Evolutionary conservation across 768 basidiomycete species (phyloP).

Genomic region (Gloeopeniophorella convolvens): DNA sequence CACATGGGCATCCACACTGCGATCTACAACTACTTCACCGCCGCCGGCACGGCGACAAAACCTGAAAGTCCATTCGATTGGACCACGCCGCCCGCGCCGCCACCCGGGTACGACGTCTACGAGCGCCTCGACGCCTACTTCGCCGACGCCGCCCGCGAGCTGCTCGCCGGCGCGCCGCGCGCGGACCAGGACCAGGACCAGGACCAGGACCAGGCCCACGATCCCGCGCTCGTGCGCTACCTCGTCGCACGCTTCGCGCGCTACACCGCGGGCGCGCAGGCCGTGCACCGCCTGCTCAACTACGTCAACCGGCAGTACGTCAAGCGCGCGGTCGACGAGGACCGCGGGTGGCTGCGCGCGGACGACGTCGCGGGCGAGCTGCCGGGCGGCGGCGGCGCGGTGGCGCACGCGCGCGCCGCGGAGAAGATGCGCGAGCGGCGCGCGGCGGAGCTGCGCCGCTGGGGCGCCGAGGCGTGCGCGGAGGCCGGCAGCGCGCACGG

Average conservation of each 20-base stretch:
- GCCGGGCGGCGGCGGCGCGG: slow-evolving; percentile 43
- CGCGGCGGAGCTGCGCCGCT: slow-evolving; percentile 58
- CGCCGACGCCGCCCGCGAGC: slow-evolving; percentile 51
- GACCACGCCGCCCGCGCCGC: slow-evolving; percentile 23
- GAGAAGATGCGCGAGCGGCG: slow-evolving; percentile 52
- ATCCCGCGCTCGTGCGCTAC: slow-evolving; percentile 59
- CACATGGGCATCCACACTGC: slow-evolving; percentile 77
- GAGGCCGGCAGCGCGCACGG: slow-evolving; percentile 67
- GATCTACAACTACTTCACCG: slow-evolving; percentile 71
- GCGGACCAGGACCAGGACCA: too few relatives aligned
- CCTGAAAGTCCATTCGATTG: too few relatives aligned
- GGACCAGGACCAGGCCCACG: slow-evolving; percentile 30
- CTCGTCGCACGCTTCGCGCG: slow-evolving; percentile 67
- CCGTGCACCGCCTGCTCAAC: slow-evolving; percentile 67
- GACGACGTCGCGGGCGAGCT: slow-evolving; percentile 46
- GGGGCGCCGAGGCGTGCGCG: slow-evolving; percentile 71
- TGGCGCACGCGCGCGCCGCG: slow-evolving; percentile 55
- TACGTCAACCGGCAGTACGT: slow-evolving; percentile 69
- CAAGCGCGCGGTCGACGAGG: slow-evolving; percentile 71
- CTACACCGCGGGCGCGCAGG: slow-evolving; percentile 58
- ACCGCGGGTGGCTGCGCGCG: slow-evolving; percentile 69
- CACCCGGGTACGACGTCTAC: slow-evolving; percentile 51
- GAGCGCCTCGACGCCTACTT: slow-evolving; percentile 69
- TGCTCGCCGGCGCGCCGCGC: slow-evolving; percentile 54
- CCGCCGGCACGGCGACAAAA: slow-evolving; percentile 1